Evolutionary conservation across 2,329 filamentous ascomycete genomes (phyloP), one percentile per base, ranked within the genome.

Genomic region (Aspergillus versicolor): DNA sequence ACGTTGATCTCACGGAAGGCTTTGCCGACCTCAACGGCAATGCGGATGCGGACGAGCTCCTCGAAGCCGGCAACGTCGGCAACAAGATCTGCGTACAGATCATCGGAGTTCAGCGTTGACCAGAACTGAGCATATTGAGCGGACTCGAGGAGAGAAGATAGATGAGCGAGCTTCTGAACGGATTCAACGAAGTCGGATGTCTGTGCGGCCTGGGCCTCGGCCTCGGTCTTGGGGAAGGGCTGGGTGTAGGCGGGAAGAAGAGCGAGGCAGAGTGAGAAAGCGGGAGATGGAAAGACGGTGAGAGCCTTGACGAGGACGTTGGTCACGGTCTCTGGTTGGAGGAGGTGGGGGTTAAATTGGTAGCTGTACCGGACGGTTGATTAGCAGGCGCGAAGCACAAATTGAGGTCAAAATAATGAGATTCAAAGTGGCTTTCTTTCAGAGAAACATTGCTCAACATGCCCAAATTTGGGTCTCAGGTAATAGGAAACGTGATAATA

Each of bases 301-400:
- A 99, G 88, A 66, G 92, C 85, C 84, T 97, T 99, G 82, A 96
- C 92, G 75, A 99, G 91, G 80, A 97, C 90, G 84, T 97, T 97
- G 83, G 94, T 97, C 77, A 94, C 92, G 72, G 93, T 91, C 79
- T 99, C 94, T 73, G 96, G 90, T 82, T 94, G 93, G 73, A 92
- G 88, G 68, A 96, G 91, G 82, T 97, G 92, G 52, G 94, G 94
- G 86, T 99, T 99, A 81, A 99, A 96, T 82, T 99, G 95, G 84
- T 99, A 99, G 65, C 94, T 99, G 68, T 60, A 41, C n/a, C 13
- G 17, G 22, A 46, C 7, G 9, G 3, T 22, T 12, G 22, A 43
- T 56, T 52, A 52, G 34, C 30, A 24, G 21, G 22, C 40, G 42
- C 52, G n/a, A 42, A 32, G 27, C 7, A 53, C 34, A 48, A 8